Evolutionary conservation across 225 moss, liverwort and hornwort species (phyloP).

Genomic region (Pleurozium schreberi): DNA sequence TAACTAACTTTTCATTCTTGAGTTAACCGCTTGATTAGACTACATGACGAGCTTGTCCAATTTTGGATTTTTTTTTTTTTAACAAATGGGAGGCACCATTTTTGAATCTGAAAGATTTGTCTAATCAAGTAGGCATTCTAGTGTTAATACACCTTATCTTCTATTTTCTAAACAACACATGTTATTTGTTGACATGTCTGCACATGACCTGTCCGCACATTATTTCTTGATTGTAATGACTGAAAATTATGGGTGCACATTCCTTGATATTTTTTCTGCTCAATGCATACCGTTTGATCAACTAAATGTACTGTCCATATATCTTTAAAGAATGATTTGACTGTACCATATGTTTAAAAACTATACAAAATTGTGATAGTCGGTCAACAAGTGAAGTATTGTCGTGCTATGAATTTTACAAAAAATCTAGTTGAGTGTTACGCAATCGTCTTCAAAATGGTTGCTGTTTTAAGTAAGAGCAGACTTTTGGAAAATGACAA

Average conservation of each 20-base stretch:
- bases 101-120: background rate
- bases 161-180: background rate
- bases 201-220: too few relatives aligned
- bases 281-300: background rate
- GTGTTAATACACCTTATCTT: background rate
- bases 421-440: background rate
- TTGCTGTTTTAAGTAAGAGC: background rate
- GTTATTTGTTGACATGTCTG: background rate
- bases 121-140: background rate
- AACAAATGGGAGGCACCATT: too few relatives aligned
- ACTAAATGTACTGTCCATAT: background rate
- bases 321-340: background rate
- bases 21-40: background rate
- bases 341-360: background rate
- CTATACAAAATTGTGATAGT: background rate
- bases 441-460: background rate
- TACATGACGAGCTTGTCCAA: background rate
- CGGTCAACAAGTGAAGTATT: background rate
- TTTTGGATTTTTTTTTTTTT: background rate
- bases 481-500: background rate
- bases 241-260: background rate
- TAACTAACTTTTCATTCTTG: too few relatives aligned
- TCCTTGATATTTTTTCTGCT: background rate
- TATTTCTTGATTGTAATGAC: background rate
- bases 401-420: background rate